Conservation (phyloP, 148 eudicot species). For the Fallopia convolvulus region DNA sequence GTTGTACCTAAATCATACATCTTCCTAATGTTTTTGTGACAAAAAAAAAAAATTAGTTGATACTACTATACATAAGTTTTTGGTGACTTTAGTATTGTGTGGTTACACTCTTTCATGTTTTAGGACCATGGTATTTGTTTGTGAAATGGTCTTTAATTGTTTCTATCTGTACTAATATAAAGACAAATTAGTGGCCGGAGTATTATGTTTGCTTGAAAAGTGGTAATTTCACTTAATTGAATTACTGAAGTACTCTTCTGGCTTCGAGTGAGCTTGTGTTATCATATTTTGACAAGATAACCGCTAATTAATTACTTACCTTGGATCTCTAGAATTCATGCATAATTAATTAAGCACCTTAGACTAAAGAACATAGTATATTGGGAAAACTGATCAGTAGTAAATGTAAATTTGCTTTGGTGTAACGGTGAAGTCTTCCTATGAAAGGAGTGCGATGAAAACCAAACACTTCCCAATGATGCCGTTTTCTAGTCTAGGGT, state of each 20-base stretch:
- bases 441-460: background rate
- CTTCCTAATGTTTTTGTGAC: too few species aligned
- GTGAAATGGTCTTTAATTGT: background rate
- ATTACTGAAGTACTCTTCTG: background rate
- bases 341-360: background rate
- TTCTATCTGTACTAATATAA: too few species aligned
- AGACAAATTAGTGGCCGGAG: too few species aligned
- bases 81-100: too few species aligned
- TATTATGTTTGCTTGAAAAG: too few species aligned
- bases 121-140: background rate
- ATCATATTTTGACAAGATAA: background rate
- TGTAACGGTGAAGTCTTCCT: slow-evolving; percentile 35
- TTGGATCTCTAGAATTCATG: background rate
- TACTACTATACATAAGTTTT: too few species aligned
- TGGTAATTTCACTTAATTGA: background rate
- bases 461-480: slow-evolving; percentile 18
- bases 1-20: background rate
- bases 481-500: background rate
- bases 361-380: background rate
- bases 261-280: background rate
- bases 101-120: too few species aligned
- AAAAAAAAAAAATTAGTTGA: too few species aligned
- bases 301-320: background rate
- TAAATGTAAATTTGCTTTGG: slow-evolving; percentile 23
- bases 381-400: background rate